Evolutionary conservation across 768 basidiomycete genomes (phyloP).

Genomic region (Psilocybe azurescens): DNA sequence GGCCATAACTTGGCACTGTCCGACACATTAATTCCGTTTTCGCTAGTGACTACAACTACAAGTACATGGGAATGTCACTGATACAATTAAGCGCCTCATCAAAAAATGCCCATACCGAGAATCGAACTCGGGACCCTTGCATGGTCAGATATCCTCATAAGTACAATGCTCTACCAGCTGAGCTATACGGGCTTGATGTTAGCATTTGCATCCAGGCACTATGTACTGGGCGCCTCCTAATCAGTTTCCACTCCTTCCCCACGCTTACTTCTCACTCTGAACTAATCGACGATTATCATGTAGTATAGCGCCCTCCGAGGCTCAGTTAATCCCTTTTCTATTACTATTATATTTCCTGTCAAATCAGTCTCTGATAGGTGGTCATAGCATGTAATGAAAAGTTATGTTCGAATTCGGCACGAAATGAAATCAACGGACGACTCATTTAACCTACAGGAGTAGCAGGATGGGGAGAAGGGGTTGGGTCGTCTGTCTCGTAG

Average conservation of each 20-base stretch:
- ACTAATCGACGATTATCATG: too few species aligned
- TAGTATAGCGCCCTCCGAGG: too few species aligned
- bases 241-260: too few species aligned
- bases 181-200: constrained; percentile 52
- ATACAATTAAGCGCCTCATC: not conserved
- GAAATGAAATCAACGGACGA: not conserved
- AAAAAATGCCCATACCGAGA: constrained; percentile 54
- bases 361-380: too few species aligned
- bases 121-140: constrained; percentile 65
- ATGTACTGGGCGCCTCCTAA: not conserved
- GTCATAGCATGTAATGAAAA: too few species aligned
- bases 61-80: not conserved
- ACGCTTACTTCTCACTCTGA: too few species aligned
- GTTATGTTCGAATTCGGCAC: not conserved
- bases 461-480: constrained; percentile 16
- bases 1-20: too few species aligned
- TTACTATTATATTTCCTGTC: too few species aligned
- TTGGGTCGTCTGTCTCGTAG: constrained; percentile 37
- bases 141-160: constrained; percentile 56
- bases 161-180: constrained; percentile 65
- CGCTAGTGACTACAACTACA: too few species aligned
- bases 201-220: not conserved
- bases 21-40: too few species aligned
- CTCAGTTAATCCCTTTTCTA: too few species aligned
- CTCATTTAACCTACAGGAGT: constrained; percentile 14